These are phyloP conservation scores for Ambrosia artemisiifolia DNA, from an alignment of 129 eudicot genomes.

Conservation along the genomic window DNA sequence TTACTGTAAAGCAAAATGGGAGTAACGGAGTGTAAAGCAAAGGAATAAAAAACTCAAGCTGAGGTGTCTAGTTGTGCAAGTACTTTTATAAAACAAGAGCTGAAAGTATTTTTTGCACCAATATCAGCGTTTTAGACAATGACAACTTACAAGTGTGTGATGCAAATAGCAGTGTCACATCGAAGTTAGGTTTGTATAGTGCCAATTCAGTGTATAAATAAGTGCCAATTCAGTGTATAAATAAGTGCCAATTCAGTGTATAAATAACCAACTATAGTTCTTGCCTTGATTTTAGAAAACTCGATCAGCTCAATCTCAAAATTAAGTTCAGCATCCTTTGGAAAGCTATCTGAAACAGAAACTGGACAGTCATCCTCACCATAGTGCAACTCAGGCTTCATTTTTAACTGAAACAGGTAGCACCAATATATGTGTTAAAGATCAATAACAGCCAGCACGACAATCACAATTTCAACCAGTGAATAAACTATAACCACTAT, in stretches of 20 bases:
- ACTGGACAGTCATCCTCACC: conserved; percentile 97
- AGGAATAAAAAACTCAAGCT: neutral
- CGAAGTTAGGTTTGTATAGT: neutral
- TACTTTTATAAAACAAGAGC: conserved; percentile 5
- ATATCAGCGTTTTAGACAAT: neutral
- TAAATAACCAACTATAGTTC: conserved; percentile 9
- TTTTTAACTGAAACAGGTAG: conserved; percentile 61
- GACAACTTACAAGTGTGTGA: neutral
- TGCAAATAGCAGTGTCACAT: conserved; percentile 11
- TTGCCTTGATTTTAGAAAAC: conserved; percentile 90
- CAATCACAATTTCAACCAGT: conserved; percentile 9
- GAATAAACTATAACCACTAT: conserved; percentile 2
- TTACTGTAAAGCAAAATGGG: neutral
- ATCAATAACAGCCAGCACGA: conserved; percentile 10
- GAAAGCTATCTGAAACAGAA: conserved; percentile 68
- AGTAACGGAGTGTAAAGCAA: neutral
- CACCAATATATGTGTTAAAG: conserved; percentile 15
- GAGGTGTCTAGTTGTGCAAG: neutral
- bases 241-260: neutral
- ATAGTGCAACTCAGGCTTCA: conserved; percentile 95
- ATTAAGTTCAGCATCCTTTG: conserved; percentile 93
- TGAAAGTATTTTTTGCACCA: neutral
- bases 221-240: too few species aligned
- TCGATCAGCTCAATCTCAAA: conserved; percentile 94
- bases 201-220: too few species aligned